Percentiles rank a stretch among this genome's conserved stretches.
These are phyloP conservation scores for Kodamaea plutei DNA, from an alignment of 1,139 yeast species.

Conservation along the genomic window DNA sequence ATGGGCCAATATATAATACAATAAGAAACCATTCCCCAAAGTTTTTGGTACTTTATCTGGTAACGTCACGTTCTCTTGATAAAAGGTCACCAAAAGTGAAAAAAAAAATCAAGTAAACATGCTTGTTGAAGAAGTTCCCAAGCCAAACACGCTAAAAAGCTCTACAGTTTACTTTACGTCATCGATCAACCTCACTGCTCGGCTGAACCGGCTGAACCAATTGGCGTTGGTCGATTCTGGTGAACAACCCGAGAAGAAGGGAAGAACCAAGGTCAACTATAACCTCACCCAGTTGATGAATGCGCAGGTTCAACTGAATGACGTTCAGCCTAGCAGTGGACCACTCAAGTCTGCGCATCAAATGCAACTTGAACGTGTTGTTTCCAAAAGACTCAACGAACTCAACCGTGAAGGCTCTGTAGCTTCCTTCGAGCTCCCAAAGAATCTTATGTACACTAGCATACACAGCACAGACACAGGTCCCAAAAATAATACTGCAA, in stretches of 20 bases:
- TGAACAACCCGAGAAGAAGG: slow-evolving; percentile 15
- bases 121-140: slow-evolving; percentile 49
- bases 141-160: slow-evolving; percentile 26
- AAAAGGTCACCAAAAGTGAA: too few species aligned
- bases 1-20: too few species aligned
- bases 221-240: slow-evolving; percentile 6
- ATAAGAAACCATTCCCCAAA: too few species aligned
- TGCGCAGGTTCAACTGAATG: slow-evolving; percentile 39
- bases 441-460: slow-evolving; percentile 36
- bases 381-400: slow-evolving; percentile 36
- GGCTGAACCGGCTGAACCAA: slow-evolving; percentile 21
- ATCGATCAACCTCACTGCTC: slow-evolving; percentile 41
- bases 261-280: slow-evolving; percentile 43
- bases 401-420: slow-evolving; percentile 31
- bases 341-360: slow-evolving; percentile 44
- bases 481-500: slow-evolving; percentile 20
- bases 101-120: too few species aligned
- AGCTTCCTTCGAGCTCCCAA: slow-evolving; percentile 38
- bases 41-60: too few species aligned
- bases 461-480: slow-evolving; percentile 22
- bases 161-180: slow-evolving; percentile 44
- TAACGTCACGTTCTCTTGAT: too few species aligned
- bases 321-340: slow-evolving; percentile 24
- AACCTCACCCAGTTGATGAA: slow-evolving; percentile 44
- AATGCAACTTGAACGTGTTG: slow-evolving; percentile 38